Evolutionary conservation across 768 basidiomycete genomes (phyloP), one percentile per base, ranked within the genome.

Genomic region (Hygrophoropsis aurantiaca): DNA sequence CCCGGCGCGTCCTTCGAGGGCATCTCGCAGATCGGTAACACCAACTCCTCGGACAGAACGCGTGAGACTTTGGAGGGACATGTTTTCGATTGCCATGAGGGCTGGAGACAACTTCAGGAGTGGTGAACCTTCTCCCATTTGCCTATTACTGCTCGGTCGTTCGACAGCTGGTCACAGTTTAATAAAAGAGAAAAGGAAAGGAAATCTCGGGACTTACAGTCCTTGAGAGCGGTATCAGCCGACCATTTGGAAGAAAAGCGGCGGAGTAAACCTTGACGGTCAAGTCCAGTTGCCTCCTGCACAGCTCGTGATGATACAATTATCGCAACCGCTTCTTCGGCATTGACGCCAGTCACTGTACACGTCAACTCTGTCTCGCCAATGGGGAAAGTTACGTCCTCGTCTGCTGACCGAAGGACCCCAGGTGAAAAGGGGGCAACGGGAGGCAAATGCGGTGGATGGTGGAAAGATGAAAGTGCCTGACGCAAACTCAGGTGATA

Each of bases 61-160:
- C 16, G 87, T 79, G 47, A 95, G 68, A 58, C 90, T 92, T 61
- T 90, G 88, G 46, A 92, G 73, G 5, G 94, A 95, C 26, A 90
- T 73, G 62, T 95, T 95, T 57, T 94, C 89, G 43, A 90, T 88
- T 54, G 89, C 85, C 90, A 94, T 95, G 51, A 95, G 71, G 13
- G 86, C 84, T 26, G 90, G 90, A 5, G 90, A 87, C 26, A 93
- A 81, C 60, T 83, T 89, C 44, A 90, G 76, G 35, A 92, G 75
- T 3, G 88, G 85, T 2, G 87, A 81, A 11, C 82, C 82, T 54
- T 91, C 87, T 46, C 79, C 79, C 19, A 85, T 75, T 18, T 79
- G 76, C 18, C 90, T 83, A 49, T 77, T 81, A 11, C 65, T 66
- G 11, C 72, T 66, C 11, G 75, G 72, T 41, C 70, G 71, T 55